These are phyloP conservation scores for Omphalotus olearius DNA, from an alignment of 1,284 basidiomycete species.

Conservation along the genomic window DNA sequence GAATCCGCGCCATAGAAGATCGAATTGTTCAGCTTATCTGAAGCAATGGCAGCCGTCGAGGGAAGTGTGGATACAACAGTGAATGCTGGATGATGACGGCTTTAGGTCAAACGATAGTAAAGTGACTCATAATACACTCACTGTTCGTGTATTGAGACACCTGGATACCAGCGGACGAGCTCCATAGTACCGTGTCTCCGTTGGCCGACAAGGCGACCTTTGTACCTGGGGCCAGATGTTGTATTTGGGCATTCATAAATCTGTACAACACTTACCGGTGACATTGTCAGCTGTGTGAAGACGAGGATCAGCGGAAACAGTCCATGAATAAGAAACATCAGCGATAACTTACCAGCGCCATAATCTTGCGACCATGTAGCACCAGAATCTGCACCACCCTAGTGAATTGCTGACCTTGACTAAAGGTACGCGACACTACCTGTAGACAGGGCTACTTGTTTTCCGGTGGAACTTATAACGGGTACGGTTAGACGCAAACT, in stretches of 20 bases:
- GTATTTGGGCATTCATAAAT: neutral
- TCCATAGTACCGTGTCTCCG: slow-evolving; percentile 56
- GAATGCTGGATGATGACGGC: slow-evolving; percentile 29
- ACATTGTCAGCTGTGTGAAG: slow-evolving; percentile 9
- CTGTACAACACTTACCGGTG: slow-evolving; percentile 3
- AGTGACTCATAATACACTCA: neutral
- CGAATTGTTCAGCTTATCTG: slow-evolving; percentile 54
- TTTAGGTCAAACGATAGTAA: too few relatives aligned
- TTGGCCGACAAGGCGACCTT: slow-evolving; percentile 57
- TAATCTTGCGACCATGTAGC: slow-evolving; percentile 48
- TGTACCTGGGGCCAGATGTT: slow-evolving; percentile 33
- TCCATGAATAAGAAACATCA: neutral
- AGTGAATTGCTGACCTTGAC: neutral
- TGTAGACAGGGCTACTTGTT: slow-evolving; percentile 52
- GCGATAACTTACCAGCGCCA: slow-evolving; percentile 32
- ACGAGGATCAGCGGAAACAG: neutral
- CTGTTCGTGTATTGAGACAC: slow-evolving; percentile 45
- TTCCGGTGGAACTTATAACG: slow-evolving; percentile 33
- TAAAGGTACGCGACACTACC: neutral
- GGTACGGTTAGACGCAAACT: neutral
- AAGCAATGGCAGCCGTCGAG: slow-evolving; percentile 48
- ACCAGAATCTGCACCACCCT: slow-evolving; percentile 35
- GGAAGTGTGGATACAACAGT: slow-evolving; percentile 46
- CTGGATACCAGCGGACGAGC: slow-evolving; percentile 41
- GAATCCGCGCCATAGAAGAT: slow-evolving; percentile 56